Percentiles rank a stretch among this genome's conserved stretches.
These are phyloP conservation scores for Fragilaria crotonensis DNA, from an alignment of 108 stramenopile species.

Conservation along the genomic window DNA sequence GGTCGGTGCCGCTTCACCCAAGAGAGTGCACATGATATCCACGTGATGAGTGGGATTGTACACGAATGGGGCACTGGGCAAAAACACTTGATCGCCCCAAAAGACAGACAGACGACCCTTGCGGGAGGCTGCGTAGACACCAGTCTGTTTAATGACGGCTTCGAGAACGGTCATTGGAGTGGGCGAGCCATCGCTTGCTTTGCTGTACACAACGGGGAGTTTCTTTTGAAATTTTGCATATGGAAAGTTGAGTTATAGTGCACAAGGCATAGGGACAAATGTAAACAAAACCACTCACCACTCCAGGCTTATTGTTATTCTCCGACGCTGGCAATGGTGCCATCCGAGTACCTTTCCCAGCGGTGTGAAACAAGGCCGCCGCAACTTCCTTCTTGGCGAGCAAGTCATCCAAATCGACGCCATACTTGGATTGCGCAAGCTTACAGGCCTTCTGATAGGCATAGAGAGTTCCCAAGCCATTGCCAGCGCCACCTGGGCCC, in stretches of 20 bases:
- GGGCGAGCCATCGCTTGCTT: constrained; percentile 37
- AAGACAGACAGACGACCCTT: constrained; percentile 91
- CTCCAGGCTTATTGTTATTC: constrained; percentile 99
- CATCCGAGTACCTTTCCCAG: constrained; percentile 95
- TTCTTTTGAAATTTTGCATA: constrained; percentile 39
- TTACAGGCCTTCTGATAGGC: constrained; percentile 87
- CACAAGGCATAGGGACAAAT: constrained; percentile 1
- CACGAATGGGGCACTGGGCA: constrained; percentile 73
- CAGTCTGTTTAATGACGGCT: constrained; percentile 95
- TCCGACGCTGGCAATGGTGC: constrained; percentile 95
- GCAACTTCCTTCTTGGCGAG: constrained; percentile 51
- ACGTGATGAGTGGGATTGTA: constrained; percentile 87
- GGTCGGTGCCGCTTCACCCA: constrained; percentile 81
- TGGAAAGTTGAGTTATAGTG: constrained; percentile 1
- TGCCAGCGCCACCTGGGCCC: constrained; percentile 88
- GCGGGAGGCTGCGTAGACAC: constrained; percentile 91
- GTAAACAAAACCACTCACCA: constrained; percentile 39
- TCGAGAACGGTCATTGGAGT: constrained; percentile 92
- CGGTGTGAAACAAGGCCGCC: constrained; percentile 95
- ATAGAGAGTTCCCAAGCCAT: constrained; percentile 92
- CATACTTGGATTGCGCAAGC: constrained; percentile 59
- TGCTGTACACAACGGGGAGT: constrained; percentile 64
- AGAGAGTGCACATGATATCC: constrained; percentile 94
- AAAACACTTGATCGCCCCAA: constrained; percentile 98
- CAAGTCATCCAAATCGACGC: constrained; percentile 46